Evolutionary conservation across 371 early-diverging fungal species (phyloP).

Genomic region (Gilbertella persicaria): DNA sequence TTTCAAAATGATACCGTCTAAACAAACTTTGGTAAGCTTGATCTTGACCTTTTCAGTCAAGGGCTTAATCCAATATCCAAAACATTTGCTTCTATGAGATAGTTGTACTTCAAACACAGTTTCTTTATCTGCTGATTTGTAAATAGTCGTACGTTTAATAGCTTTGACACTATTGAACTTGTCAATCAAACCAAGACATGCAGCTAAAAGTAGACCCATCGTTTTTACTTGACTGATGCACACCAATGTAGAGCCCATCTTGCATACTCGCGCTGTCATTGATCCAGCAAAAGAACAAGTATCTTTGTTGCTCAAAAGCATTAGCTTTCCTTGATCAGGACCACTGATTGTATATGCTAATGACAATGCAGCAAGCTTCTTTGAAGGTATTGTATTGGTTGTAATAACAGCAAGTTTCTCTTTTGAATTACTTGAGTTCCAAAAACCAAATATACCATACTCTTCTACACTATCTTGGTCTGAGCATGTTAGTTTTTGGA

Average conservation of each 20-base stretch:
- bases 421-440: slow-evolving; percentile 10
- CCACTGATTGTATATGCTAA: slow-evolving; percentile 17
- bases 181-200: slow-evolving; percentile 27
- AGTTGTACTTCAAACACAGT: slow-evolving; percentile 1
- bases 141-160: slow-evolving; percentile 1
- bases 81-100: slow-evolving; percentile 9
- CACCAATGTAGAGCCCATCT: slow-evolving; percentile 5
- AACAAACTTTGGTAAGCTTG: not conserved
- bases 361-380: not conserved
- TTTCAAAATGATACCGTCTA: not conserved
- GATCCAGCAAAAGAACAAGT: not conserved
- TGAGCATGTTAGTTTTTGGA: not conserved
- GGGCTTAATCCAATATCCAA: slow-evolving; percentile 22
- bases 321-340: slow-evolving; percentile 6
- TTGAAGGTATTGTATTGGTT: not conserved
- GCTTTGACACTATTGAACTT: slow-evolving; percentile 22
- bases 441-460: slow-evolving; percentile 20
- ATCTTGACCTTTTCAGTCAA: not conserved
- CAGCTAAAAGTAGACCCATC: slow-evolving; percentile 1
- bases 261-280: not conserved
- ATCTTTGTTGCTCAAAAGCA: not conserved
- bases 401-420: slow-evolving; percentile 6
- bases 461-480: not conserved
- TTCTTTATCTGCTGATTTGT: not conserved
- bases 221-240: slow-evolving; percentile 9